Conservation (phyloP, 225 moss, liverwort and hornwort genomes). For the Sphagnum tenellum region DNA sequence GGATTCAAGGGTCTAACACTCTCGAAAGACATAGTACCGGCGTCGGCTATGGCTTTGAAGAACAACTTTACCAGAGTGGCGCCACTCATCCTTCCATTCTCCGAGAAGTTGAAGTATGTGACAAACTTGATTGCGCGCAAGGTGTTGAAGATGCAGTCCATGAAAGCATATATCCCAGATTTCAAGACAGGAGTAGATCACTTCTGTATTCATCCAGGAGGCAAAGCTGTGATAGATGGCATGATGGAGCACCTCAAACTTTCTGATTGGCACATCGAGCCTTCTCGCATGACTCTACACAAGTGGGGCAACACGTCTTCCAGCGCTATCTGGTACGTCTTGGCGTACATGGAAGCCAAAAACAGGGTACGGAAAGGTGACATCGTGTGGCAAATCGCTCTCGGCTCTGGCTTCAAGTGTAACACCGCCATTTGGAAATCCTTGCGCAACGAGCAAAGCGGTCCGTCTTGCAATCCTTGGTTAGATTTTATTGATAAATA, state of each 20-base stretch:
- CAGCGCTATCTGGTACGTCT: constrained; percentile 35
- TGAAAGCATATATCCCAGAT: constrained; percentile 22
- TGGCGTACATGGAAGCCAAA: constrained; percentile 40
- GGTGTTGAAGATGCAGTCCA: background rate
- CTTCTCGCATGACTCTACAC: constrained; percentile 27
- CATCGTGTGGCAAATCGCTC: constrained; percentile 32
- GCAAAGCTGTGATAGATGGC: constrained; percentile 36
- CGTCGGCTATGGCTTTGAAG: constrained; percentile 13
- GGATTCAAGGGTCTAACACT: constrained; percentile 14
- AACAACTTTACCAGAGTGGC: constrained; percentile 33
- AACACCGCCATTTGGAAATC: constrained; percentile 41
- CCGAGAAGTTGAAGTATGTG: constrained; percentile 29
- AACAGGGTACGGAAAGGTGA: constrained; percentile 17
- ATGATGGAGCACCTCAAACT: constrained; percentile 24
- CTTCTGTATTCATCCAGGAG: constrained; percentile 44
- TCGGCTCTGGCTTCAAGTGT: constrained; percentile 34
- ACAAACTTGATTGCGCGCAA: constrained; percentile 14
- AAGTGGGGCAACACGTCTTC: constrained; percentile 32
- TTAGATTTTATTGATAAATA: constrained; percentile 16
- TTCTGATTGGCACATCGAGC: constrained; percentile 26
- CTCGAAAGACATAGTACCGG: constrained; percentile 24
- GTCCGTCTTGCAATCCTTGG: constrained; percentile 20
- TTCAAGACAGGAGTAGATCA: constrained; percentile 23
- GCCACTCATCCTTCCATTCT: constrained; percentile 19
- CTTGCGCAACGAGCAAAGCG: constrained; percentile 3